These are phyloP conservation scores for Saccharomyces hybrid DNA, from an alignment of 1,139 yeast species.

Conservation along the genomic window DNA sequence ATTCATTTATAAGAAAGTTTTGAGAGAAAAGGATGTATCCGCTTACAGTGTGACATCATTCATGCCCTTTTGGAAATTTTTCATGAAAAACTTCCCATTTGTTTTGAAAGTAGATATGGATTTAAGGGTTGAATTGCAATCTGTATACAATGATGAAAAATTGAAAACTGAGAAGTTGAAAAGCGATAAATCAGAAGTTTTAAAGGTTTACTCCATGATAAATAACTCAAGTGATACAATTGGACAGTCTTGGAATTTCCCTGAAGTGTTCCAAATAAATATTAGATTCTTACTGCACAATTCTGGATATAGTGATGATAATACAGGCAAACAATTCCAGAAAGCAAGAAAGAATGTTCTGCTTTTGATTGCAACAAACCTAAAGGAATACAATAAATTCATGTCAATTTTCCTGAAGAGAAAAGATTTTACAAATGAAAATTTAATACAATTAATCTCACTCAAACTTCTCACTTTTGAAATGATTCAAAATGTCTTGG, in stretches of 20 bases:
- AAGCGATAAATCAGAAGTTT: slow-evolving; percentile 14
- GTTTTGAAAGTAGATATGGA: slow-evolving; percentile 27
- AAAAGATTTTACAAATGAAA: slow-evolving; percentile 21
- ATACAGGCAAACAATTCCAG: slow-evolving; percentile 4
- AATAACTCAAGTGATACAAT: slow-evolving; percentile 9
- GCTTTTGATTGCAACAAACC: slow-evolving; percentile 18
- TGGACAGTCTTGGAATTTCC: slow-evolving; percentile 15
- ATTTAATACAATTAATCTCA: slow-evolving; percentile 22
- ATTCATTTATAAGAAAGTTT: slow-evolving; percentile 21
- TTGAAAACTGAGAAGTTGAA: slow-evolving; percentile 18
- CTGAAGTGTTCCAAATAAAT: slow-evolving; percentile 28
- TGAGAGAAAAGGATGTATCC: slow-evolving; percentile 19
- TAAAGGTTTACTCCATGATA: slow-evolving; percentile 9
- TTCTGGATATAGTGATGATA: background rate
- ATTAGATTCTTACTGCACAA: slow-evolving; percentile 15
- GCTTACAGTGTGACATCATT: slow-evolving; percentile 23
- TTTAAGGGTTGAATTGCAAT: slow-evolving; percentile 22
- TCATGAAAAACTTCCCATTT: slow-evolving; percentile 25
- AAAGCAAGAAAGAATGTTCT: slow-evolving; percentile 18
- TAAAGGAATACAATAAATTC: slow-evolving; percentile 27
- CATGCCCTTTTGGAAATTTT: slow-evolving; percentile 31
- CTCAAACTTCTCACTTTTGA: slow-evolving; percentile 26
- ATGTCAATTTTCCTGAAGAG: slow-evolving; percentile 29
- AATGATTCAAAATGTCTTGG: slow-evolving; percentile 23
- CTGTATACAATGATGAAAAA: slow-evolving; percentile 29